phyloP scores from a whole-genome alignment of 1,284 basidiomycete species.

The Tilletia indica region DNA sequence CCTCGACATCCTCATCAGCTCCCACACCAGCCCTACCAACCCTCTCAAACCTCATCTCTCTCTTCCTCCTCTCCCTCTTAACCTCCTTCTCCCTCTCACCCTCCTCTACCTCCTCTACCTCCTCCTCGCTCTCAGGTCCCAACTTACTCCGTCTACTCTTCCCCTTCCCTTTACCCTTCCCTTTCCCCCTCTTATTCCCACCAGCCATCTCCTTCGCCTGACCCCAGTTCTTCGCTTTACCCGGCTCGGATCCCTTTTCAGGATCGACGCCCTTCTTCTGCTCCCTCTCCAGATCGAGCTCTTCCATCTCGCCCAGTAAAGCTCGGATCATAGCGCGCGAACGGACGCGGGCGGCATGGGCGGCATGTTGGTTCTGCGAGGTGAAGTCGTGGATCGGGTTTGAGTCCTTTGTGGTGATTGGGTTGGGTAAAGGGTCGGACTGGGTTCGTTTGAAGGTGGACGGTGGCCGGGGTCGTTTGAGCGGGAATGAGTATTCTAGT shows the following conservation, averaged over 20 bases:
- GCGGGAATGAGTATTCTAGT: background rate
- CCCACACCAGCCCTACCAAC: background rate
- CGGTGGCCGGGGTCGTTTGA: background rate
- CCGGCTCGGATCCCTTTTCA: background rate
- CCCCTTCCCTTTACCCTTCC: too few species aligned
- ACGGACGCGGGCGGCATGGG: slow-evolving; percentile 4
- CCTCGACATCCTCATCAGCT: slow-evolving; percentile 1
- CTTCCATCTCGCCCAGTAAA: slow-evolving; percentile 8
- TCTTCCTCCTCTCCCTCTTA: too few species aligned
- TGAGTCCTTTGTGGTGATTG: too few species aligned
- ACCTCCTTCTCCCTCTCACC: background rate
- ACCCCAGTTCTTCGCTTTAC: slow-evolving; percentile 10
- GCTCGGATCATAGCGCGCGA: slow-evolving; percentile 15
- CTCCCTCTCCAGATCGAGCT: background rate
- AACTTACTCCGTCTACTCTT: background rate
- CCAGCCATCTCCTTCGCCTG: slow-evolving; percentile 12
- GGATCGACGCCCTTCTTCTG: background rate
- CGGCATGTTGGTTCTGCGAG: slow-evolving; percentile 2
- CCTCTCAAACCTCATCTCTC: background rate
- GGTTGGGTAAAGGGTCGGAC: background rate
- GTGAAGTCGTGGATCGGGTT: background rate
- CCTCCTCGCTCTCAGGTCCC: background rate
- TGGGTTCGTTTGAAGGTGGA: background rate
- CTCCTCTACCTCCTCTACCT: background rate
- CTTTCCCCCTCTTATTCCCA: background rate